phyloP scores from a whole-genome alignment of 2,329 filamentous ascomycete genomes.

The Pseudogymnoascus sp. region DNA sequence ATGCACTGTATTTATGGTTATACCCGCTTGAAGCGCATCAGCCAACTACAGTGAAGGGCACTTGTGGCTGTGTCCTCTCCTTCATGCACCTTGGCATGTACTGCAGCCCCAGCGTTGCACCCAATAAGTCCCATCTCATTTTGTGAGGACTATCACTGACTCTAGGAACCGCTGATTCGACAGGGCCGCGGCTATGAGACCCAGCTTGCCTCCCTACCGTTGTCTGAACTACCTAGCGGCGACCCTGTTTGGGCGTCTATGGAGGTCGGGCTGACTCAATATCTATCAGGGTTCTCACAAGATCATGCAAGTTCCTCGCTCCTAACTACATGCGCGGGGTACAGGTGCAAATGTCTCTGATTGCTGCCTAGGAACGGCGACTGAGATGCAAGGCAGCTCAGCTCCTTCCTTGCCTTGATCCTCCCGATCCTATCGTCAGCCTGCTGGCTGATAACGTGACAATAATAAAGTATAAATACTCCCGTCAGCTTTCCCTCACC shows the following conservation, averaged over 20 bases:
- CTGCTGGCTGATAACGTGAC: neutral
- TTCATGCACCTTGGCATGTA: neutral
- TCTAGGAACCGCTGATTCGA: neutral
- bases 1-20: neutral
- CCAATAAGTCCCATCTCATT: neutral
- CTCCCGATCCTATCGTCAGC: neutral
- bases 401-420: neutral
- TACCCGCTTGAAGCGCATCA: neutral
- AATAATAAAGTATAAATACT: neutral
- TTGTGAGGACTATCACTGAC: neutral
- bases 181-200: neutral
- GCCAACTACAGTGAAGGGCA: neutral
- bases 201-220: neutral
- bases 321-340: neutral
- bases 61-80: neutral
- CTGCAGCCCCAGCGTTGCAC: neutral
- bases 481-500: neutral
- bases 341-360: neutral
- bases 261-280: neutral
- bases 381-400: neutral
- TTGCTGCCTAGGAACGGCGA: neutral
- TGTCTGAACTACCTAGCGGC: neutral
- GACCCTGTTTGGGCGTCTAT: neutral
- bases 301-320: neutral
- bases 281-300: neutral